phyloP scores from a whole-genome alignment of 345 rosid species.

The Leavenworthia alabamica region DNA sequence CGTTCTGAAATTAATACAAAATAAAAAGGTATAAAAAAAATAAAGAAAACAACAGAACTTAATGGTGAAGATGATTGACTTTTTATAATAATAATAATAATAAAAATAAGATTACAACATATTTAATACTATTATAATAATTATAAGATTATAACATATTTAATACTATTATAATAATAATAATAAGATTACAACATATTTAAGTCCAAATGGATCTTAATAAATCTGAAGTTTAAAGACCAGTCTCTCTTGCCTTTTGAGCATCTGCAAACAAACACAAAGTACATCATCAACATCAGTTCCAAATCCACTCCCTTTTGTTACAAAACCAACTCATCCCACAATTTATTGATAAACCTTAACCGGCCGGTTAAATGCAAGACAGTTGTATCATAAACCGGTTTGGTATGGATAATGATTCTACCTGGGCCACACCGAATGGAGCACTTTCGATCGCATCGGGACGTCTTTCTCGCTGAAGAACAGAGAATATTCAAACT shows the following conservation, averaged over 20 bases:
- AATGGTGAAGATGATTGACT: too few relatives aligned
- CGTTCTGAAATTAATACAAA: neutral
- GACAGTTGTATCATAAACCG: neutral
- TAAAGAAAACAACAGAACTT: too few relatives aligned
- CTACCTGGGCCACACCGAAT: constrained; percentile 46
- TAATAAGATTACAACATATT: constrained; percentile 1
- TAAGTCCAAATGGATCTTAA: neutral
- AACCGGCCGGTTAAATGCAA: neutral
- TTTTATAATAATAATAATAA: too few relatives aligned
- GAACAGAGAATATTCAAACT: neutral
- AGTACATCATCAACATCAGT: neutral
- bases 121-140: too few relatives aligned
- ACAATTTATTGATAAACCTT: neutral
- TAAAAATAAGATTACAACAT: too few relatives aligned
- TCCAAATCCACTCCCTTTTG: neutral
- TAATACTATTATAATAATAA: neutral
- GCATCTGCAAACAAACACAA: constrained; percentile 17
- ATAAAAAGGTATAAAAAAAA: too few relatives aligned
- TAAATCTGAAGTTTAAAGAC: constrained; percentile 1
- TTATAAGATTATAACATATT: too few relatives aligned
- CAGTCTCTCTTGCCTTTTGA: constrained; percentile 4
- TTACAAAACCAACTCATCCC: neutral
- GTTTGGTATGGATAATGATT: neutral
- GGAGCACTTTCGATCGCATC: constrained; percentile 51
- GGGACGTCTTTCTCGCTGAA: constrained; percentile 42